Conservation (phyloP, 1,284 basidiomycete species). For the Ganoderma lucidum region DNA sequence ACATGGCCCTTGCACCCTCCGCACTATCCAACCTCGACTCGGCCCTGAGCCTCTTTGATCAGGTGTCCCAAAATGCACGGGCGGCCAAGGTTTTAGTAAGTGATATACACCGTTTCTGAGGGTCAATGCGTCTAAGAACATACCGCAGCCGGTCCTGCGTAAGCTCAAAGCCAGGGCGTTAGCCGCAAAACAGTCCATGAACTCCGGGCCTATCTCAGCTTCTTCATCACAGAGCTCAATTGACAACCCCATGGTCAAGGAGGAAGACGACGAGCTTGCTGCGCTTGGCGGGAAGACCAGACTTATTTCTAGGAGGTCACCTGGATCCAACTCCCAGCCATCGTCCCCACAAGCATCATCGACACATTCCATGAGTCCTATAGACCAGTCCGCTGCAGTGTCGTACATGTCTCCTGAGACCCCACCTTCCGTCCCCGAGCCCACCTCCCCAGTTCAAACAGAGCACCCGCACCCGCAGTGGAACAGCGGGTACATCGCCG, state of each 20-base stretch:
- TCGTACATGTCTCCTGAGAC: constrained; percentile 30
- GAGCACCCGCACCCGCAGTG: constrained; percentile 19
- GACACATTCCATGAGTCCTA: constrained; percentile 37
- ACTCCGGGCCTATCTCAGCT: constrained; percentile 11
- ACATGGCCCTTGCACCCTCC: constrained; percentile 67
- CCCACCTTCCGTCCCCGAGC: constrained; percentile 12
- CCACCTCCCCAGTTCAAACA: constrained; percentile 8
- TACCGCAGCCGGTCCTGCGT: constrained; percentile 61
- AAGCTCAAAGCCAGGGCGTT: constrained; percentile 61
- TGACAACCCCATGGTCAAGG: constrained; percentile 50
- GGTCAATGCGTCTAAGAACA: constrained; percentile 2
- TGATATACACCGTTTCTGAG: constrained; percentile 16
- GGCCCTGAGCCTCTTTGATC: constrained; percentile 63
- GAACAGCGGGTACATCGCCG: constrained; percentile 22
- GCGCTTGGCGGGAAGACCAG: constrained; percentile 68
- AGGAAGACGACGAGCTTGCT: constrained; percentile 65
- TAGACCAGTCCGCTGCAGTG: constrained; percentile 28
- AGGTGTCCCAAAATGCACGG: constrained; percentile 58
- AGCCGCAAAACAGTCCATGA: constrained; percentile 25
- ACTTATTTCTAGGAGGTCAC: constrained; percentile 61
- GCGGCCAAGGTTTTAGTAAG: constrained; percentile 67
- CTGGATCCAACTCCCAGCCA: constrained; percentile 48
- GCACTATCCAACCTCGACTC: constrained; percentile 70
- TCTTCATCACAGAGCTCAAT: constrained; percentile 26
- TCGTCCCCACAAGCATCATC: constrained; percentile 44